These are phyloP conservation scores for Pseudotulostoma volvatum DNA, from an alignment of 495 filamentous ascomycete genomes.

Conservation along the genomic window DNA sequence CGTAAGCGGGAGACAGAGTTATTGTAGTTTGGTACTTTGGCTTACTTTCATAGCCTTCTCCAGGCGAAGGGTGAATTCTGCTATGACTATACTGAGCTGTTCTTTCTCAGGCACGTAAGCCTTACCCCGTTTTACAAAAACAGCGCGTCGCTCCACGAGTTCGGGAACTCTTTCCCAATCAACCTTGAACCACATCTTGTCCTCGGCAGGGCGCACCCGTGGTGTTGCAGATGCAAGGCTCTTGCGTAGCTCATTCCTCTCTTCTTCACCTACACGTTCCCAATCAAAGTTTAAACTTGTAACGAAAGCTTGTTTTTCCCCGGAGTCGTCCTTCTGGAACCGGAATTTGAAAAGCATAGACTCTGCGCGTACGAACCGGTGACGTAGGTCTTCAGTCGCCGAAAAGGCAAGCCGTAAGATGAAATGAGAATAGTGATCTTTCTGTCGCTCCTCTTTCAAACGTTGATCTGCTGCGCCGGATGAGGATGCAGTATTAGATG, in stretches of 20 bases:
- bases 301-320: constrained; percentile 63
- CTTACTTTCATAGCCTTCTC: constrained; percentile 68
- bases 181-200: constrained; percentile 86
- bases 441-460: constrained; percentile 62
- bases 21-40: background rate
- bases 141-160: constrained; percentile 61
- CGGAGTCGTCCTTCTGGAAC: constrained; percentile 49
- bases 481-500: constrained; percentile 51
- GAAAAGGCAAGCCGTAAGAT: constrained; percentile 91
- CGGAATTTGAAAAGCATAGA: constrained; percentile 74
- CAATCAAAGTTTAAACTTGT: constrained; percentile 59
- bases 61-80: constrained; percentile 62
- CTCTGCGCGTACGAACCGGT: constrained; percentile 74
- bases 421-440: constrained; percentile 97
- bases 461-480: constrained; percentile 27
- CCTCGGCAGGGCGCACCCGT: constrained; percentile 33
- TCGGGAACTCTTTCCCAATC: constrained; percentile 90
- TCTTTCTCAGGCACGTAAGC: constrained; percentile 83
- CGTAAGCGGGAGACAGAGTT: constrained; percentile 8
- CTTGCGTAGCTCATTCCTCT: constrained; percentile 40
- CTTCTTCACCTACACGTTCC: constrained; percentile 64
- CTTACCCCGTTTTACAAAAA: constrained; percentile 63
- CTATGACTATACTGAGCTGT: constrained; percentile 73
- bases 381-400: constrained; percentile 77
- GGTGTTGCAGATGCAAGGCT: constrained; percentile 37